A percentile compares a stretch with the other conserved stretches of the same genome.
Conservation (phyloP, 331 rosid genomes). For the Pyracantha coccinea region DNA sequence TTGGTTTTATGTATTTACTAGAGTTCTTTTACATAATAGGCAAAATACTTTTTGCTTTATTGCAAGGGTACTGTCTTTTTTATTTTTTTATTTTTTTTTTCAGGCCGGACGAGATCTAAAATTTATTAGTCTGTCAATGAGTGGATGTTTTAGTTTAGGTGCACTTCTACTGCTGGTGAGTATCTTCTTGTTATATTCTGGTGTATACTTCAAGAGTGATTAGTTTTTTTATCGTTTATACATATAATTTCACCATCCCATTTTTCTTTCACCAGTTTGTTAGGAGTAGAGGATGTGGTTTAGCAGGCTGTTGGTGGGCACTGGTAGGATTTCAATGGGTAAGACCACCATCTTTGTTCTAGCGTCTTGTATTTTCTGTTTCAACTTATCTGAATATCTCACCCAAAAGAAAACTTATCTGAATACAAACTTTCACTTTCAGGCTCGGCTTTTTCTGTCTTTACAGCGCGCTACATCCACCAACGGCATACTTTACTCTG, state of each 20-base stretch:
- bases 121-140: slow-evolving; percentile 70
- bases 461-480: slow-evolving; percentile 61
- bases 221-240: slow-evolving; percentile 4
- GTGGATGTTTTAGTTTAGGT: slow-evolving; percentile 57
- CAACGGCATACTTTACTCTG: slow-evolving; percentile 46
- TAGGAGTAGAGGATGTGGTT: slow-evolving; percentile 60
- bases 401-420: not conserved
- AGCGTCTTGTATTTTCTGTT: not conserved
- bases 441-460: slow-evolving; percentile 67
- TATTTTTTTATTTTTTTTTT: slow-evolving; percentile 3
- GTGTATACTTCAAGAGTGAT: not conserved
- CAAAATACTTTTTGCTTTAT: slow-evolving; percentile 2
- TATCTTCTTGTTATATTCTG: slow-evolving; percentile 5
- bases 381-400: not conserved
- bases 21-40: not conserved
- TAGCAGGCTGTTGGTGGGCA: slow-evolving; percentile 70
- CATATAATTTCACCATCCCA: not conserved
- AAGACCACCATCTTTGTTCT: slow-evolving; percentile 18
- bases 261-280: slow-evolving; percentile 39
- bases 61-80: not conserved
- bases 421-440: not conserved
- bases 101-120: slow-evolving; percentile 93
- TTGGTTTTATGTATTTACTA: not conserved
- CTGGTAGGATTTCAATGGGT: slow-evolving; percentile 91
- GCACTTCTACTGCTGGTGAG: slow-evolving; percentile 50